Evolutionary conservation across 495 filamentous ascomycete genomes (phyloP).

Genomic region (Margaritispora aquatica): DNA sequence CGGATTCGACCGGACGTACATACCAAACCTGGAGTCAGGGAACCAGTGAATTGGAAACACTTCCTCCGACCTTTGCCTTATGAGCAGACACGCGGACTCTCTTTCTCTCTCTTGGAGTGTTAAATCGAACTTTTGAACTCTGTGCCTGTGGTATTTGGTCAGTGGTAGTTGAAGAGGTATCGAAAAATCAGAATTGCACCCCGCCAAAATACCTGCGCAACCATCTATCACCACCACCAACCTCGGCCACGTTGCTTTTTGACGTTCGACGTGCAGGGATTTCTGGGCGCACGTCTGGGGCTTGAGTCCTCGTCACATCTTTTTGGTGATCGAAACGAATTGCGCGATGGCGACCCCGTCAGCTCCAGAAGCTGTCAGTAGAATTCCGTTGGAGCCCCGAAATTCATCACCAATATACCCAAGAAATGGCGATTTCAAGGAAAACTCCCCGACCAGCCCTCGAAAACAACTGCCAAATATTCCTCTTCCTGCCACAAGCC

Average conservation of each 20-base stretch:
- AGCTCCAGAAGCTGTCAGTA: slow-evolving; percentile 11
- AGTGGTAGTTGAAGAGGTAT: no score
- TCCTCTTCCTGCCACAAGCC: slow-evolving; percentile 19
- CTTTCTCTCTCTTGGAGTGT: no score
- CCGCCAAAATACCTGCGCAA: not conserved
- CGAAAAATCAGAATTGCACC: no score
- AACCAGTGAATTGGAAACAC: no score
- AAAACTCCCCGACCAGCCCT: slow-evolving; percentile 15
- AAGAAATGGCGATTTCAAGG: slow-evolving; percentile 15
- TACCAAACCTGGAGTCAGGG: no score
- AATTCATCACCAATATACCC: slow-evolving; percentile 17
- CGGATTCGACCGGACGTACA: no score
- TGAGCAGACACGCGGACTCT: no score
- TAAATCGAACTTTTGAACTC: no score
- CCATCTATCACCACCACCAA: no score
- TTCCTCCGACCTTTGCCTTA: no score
- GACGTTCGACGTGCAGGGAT: not conserved
- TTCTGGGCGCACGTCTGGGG: not conserved
- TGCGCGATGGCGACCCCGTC: slow-evolving; percentile 17
- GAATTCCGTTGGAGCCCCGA: slow-evolving; percentile 3
- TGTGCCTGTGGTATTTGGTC: no score
- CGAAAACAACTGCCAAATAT: slow-evolving; percentile 24
- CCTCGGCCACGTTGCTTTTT: not conserved
- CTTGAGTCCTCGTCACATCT: not conserved
- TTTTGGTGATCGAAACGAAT: not conserved